Evolutionary conservation across 768 basidiomycete genomes (phyloP), one percentile per base, ranked within the genome.

Genomic region (Russula griseocarnosa): DNA sequence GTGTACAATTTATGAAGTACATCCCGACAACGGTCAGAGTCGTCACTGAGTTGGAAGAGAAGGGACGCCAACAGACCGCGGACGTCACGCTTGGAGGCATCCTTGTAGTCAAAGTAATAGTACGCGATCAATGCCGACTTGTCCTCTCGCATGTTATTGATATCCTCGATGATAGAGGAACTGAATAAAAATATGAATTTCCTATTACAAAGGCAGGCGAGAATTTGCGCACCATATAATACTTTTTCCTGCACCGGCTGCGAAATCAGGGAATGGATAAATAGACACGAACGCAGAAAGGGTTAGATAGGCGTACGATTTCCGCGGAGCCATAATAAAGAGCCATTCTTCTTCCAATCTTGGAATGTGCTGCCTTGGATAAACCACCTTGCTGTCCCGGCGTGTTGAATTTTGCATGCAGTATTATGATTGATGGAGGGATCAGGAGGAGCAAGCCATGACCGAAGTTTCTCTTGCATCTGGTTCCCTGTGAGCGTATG

Each of bases 301-400:
- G 26, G 24, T 7, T 3, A 18, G 20, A n/a, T 6, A 20, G 20
- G 20, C 44, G 9, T n/a, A 44, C 44, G 44, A 44, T n/a, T 44
- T 20, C 44, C 44, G 20, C 20, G 13, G 9, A 44, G 20, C 51
- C 51, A 32, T 32, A 53, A 34, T 22, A 53, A 7, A 2, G 52
- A 53, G 3, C 52, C 52, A 11, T 53, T 53, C 30, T n/a, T 53
- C 52, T 53, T 53, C 52, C 52, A 53, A 1, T 52, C 51, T n/a
- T 10, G 7, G 13, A 52, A 52, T 32, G 51, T 34, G 3, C 28
- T 34, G 20, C 32, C 30, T 52, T 52, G 30, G 30, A 20, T 52
- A 32, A 52, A 52, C 51, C 51, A 52, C 20, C 10, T 32, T n/a
- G 30, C 28, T n/a, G 51, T 52, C 8, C 51, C 51, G 3, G 5